Evolutionary conservation across 2,329 filamentous ascomycete species (phyloP).

Genomic region (Biscogniauxia mediterranea): DNA sequence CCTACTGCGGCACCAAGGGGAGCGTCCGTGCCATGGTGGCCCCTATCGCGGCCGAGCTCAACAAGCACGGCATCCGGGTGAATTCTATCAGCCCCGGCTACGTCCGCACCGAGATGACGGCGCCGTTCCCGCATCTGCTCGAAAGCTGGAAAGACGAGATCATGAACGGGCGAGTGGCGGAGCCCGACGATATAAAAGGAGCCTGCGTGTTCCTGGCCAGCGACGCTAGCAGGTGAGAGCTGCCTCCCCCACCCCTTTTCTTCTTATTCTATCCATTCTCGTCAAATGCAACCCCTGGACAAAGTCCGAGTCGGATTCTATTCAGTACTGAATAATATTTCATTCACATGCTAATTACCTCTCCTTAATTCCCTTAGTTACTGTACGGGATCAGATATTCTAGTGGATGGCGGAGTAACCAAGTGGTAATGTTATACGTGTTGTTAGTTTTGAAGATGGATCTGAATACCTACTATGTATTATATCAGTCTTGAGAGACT

Average conservation of each 20-base stretch:
- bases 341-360: conserved; percentile 17
- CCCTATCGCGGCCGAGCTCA: conserved; percentile 45
- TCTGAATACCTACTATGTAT: too few relatives aligned
- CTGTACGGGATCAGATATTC: conserved; percentile 43
- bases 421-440: conserved; percentile 32
- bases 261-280: too few relatives aligned
- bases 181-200: conserved; percentile 50
- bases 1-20: conserved; percentile 47
- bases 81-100: conserved; percentile 43
- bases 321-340: background rate
- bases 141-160: conserved; percentile 49
- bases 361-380: conserved; percentile 19
- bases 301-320: too few relatives aligned
- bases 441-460: too few relatives aligned
- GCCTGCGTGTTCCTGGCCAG: conserved; percentile 48
- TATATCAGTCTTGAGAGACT: too few relatives aligned
- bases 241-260: too few relatives aligned
- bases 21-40: conserved; percentile 46
- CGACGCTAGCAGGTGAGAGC: conserved; percentile 43
- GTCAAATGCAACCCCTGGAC: too few relatives aligned
- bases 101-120: conserved; percentile 35
- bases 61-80: conserved; percentile 38
- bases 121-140: conserved; percentile 43
- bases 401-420: conserved; percentile 44
- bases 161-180: conserved; percentile 46